phyloP scores from a whole-genome alignment of 1,284 basidiomycete genomes.

The Rhodofomes roseus region DNA sequence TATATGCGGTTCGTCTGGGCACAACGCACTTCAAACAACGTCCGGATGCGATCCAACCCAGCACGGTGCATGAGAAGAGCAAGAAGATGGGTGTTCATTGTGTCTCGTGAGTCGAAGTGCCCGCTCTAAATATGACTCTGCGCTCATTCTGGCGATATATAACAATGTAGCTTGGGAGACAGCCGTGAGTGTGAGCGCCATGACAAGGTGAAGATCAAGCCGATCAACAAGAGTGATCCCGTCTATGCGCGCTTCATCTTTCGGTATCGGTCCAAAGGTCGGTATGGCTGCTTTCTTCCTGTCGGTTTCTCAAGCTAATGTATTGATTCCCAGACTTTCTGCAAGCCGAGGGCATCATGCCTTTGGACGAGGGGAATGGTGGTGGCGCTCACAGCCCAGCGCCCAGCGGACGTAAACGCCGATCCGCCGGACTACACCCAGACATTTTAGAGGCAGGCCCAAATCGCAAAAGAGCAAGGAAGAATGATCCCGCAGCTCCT shows the following conservation, averaged over 20 bases:
- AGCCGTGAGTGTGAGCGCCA: background rate
- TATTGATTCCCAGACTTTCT: background rate
- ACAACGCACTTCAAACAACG: background rate
- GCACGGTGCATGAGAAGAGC: slow-evolving; percentile 11
- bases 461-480: background rate
- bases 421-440: background rate
- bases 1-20: background rate
- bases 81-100: slow-evolving; percentile 16
- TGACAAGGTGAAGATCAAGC: background rate
- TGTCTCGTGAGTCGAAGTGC: slow-evolving; percentile 8
- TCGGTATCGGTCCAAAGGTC: slow-evolving; percentile 8
- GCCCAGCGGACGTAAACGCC: background rate
- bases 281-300: background rate
- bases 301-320: background rate
- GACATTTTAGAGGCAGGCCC: background rate
- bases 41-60: background rate
- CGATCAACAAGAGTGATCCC: background rate
- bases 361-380: background rate
- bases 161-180: background rate
- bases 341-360: slow-evolving; percentile 5
- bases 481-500: background rate
- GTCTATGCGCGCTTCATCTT: slow-evolving; percentile 4
- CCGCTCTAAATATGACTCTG: background rate
- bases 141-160: background rate
- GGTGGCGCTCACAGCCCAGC: background rate